phyloP scores from a whole-genome alignment of 495 filamentous ascomycete species.

The Aspergillus biplanus region DNA sequence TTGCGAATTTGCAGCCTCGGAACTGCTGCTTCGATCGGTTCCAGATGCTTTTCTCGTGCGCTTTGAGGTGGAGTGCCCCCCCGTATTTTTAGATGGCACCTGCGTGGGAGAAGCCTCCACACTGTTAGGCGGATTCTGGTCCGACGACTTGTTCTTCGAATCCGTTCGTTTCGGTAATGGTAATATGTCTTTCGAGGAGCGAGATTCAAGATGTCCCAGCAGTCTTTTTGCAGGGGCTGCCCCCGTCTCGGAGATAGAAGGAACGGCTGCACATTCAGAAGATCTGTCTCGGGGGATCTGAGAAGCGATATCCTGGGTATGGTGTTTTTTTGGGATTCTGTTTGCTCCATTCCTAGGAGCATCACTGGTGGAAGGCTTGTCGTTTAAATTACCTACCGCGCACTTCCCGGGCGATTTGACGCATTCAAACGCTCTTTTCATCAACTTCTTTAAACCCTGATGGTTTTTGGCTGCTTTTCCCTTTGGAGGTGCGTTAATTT shows the following conservation, averaged over 20 bases:
- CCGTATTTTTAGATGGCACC: not conserved
- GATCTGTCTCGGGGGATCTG: not conserved
- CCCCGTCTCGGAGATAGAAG: too few species aligned
- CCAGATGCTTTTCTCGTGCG: not conserved
- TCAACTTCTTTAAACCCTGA: constrained; percentile 20
- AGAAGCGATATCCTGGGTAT: not conserved
- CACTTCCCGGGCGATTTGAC: constrained; percentile 11
- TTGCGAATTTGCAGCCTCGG: not conserved
- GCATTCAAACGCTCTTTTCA: constrained; percentile 13
- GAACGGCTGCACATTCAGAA: too few species aligned
- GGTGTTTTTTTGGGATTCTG: not conserved
- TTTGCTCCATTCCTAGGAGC: not conserved
- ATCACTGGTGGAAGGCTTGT: constrained; percentile 1
- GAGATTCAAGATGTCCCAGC: not conserved
- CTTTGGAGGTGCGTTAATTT: constrained; percentile 29
- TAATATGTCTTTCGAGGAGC: too few species aligned
- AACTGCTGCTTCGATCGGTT: not conserved
- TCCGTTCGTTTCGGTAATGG: too few species aligned
- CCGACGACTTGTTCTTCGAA: too few species aligned
- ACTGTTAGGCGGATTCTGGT: too few species aligned
- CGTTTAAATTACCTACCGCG: not conserved
- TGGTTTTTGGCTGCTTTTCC: constrained; percentile 28
- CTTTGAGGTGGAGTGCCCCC: not conserved
- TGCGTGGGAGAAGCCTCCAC: not conserved
- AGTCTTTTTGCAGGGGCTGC: too few species aligned